Conservation (phyloP, 345 rosid species). For the Lenwebbia sp. region DNA sequence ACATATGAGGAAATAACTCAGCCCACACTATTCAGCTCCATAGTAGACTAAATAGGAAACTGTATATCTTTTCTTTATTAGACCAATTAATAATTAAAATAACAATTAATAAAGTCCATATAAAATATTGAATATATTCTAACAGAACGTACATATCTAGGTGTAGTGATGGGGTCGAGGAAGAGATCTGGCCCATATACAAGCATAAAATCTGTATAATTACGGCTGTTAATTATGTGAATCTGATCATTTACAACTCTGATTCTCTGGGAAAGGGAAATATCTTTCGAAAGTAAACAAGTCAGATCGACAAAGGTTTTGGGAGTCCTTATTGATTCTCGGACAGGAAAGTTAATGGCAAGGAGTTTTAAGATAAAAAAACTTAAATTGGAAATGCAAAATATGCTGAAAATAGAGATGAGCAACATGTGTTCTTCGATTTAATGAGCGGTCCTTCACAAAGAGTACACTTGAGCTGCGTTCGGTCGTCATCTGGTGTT, state of each 20-base stretch:
- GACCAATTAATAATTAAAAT: too few relatives aligned
- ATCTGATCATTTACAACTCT: background rate
- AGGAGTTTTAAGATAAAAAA: background rate
- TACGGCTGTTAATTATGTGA: background rate
- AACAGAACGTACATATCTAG: background rate
- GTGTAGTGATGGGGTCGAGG: background rate
- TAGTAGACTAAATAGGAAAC: too few relatives aligned
- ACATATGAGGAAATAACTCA: too few relatives aligned
- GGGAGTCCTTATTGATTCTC: background rate
- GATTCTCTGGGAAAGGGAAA: background rate
- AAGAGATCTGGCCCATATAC: background rate
- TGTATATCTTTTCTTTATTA: too few relatives aligned
- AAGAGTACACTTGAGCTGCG: rapidly evolving
- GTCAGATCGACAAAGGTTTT: background rate
- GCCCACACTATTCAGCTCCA: too few relatives aligned
- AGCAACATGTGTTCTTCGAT: background rate
- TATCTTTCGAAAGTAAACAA: background rate
- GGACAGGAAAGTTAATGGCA: rapidly evolving
- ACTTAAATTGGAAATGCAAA: background rate
- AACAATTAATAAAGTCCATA: too few relatives aligned
- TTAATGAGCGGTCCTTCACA: background rate
- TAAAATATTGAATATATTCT: too few relatives aligned
- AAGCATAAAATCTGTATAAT: background rate
- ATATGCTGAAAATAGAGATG: background rate
- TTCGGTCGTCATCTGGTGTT: background rate